These are phyloP conservation scores for Graphilbum fragrans DNA, from an alignment of 2,329 filamentous ascomycete genomes.

Conservation along the genomic window DNA sequence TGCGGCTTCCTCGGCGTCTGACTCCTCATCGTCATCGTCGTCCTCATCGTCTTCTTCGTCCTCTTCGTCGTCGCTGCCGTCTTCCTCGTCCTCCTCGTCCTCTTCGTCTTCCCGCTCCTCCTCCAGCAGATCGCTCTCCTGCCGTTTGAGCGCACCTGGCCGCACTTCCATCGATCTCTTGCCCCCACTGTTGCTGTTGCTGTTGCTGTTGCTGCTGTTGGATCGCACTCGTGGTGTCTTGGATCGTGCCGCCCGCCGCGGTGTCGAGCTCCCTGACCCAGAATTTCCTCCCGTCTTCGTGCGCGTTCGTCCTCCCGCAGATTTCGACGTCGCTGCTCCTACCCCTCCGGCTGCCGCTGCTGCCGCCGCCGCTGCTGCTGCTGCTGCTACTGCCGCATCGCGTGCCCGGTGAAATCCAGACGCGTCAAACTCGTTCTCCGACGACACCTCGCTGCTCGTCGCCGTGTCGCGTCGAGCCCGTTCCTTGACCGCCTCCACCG, in stretches of 20 bases:
- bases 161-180: constrained; percentile 8
- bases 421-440: constrained; percentile 56
- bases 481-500: constrained; percentile 58
- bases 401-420: constrained; percentile 46
- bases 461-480: constrained; percentile 61
- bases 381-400: constrained; percentile 20
- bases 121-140: constrained; percentile 34
- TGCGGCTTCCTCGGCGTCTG: constrained; percentile 47
- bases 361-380: not conserved
- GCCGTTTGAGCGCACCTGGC: not conserved
- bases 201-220: not conserved
- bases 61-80: constrained; percentile 30
- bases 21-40: constrained; percentile 20
- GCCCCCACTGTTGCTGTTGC: not conserved
- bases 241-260: not conserved
- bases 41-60: constrained; percentile 37
- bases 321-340: not conserved
- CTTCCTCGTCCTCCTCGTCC: constrained; percentile 8
- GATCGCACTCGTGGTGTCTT: not conserved
- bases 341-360: constrained; percentile 1
- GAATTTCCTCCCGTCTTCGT: too few relatives aligned
- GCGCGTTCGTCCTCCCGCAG: too few relatives aligned
- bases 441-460: constrained; percentile 73
- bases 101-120: constrained; percentile 27
- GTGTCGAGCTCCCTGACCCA: not conserved